Evolutionary conservation across 106 monocot genomes (phyloP).

Genomic region (Agapanthus africanus): DNA sequence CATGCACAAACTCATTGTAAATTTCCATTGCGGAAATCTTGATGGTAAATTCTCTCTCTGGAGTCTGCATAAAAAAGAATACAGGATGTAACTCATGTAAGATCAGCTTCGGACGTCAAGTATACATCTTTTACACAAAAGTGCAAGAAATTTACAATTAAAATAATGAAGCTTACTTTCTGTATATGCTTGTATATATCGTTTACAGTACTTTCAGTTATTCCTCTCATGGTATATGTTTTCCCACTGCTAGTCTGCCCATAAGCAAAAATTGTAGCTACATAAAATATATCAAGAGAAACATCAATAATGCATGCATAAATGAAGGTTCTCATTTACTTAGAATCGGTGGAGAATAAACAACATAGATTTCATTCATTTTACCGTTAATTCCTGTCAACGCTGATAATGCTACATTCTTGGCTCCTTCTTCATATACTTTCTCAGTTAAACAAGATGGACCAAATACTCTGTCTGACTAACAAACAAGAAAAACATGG

Average conservation of each 20-base stretch:
- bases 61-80: slow-evolving; percentile 30
- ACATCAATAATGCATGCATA: not conserved
- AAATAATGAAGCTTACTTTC: slow-evolving; percentile 43
- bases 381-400: slow-evolving; percentile 93
- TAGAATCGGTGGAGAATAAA: not conserved
- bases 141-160: not conserved
- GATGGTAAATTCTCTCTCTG: slow-evolving; percentile 67
- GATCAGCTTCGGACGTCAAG: not conserved
- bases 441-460: slow-evolving; percentile 55
- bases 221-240: slow-evolving; percentile 87
- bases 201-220: slow-evolving; percentile 78
- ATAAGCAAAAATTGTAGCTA: slow-evolving; percentile 98
- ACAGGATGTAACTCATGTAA: not conserved
- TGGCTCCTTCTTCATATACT: slow-evolving; percentile 91
- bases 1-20: slow-evolving; percentile 88
- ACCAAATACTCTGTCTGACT: slow-evolving; percentile 83
- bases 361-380: slow-evolving; percentile 4
- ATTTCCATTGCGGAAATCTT: slow-evolving; percentile 97
- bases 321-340: not conserved
- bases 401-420: slow-evolving; percentile 82
- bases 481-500: slow-evolving; percentile 7
- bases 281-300: slow-evolving; percentile 10
- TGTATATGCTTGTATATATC: slow-evolving; percentile 90
- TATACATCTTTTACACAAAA: not conserved
- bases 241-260: slow-evolving; percentile 98